A percentile compares a stretch with the other conserved stretches of the same genome.
Evolutionary conservation across 441 rosid genomes (phyloP).

Genomic region (Kokia cookei): DNA sequence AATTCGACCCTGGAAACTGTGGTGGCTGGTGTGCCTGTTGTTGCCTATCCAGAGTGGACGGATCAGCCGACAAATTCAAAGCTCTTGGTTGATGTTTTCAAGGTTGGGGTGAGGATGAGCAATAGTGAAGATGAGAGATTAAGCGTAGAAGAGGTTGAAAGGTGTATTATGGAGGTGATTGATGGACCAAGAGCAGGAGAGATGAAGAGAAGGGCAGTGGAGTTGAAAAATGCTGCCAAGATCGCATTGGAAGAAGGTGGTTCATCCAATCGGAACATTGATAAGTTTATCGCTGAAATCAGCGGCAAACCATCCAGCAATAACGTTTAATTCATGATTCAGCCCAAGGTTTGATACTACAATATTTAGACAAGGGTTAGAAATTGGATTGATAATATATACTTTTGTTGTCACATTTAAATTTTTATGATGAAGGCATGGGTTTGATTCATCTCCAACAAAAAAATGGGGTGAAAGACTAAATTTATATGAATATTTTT

Average conservation of each 20-base stretch:
- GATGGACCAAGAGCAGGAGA: slow-evolving; percentile 17
- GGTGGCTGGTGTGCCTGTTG: slow-evolving; percentile 40
- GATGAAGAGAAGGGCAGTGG: slow-evolving; percentile 33
- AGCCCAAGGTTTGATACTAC: too few species aligned
- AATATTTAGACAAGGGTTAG: background rate
- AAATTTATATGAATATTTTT: too few species aligned
- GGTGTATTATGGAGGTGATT: slow-evolving; percentile 30
- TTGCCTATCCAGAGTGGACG: slow-evolving; percentile 42
- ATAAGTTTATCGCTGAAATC: slow-evolving; percentile 31
- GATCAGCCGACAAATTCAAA: slow-evolving; percentile 41
- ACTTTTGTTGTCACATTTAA: too few species aligned
- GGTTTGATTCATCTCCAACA: too few species aligned
- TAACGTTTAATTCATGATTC: background rate
- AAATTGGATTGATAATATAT: too few species aligned
- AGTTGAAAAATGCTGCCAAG: slow-evolving; percentile 26
- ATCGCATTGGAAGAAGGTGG: slow-evolving; percentile 35
- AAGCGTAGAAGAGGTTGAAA: slow-evolving; percentile 26
- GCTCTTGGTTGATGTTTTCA: slow-evolving; percentile 35
- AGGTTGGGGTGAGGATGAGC: slow-evolving; percentile 35
- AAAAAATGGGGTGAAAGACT: too few species aligned
- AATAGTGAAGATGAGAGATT: slow-evolving; percentile 20
- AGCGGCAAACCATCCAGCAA: background rate
- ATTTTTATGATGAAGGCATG: too few species aligned
- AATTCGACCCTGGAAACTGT: slow-evolving; percentile 44
- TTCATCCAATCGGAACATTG: slow-evolving; percentile 28